Evolutionary conservation across 2,329 filamentous ascomycete species (phyloP), one percentile per base, ranked within the genome.

Genomic region (Aspergillus ustus): DNA sequence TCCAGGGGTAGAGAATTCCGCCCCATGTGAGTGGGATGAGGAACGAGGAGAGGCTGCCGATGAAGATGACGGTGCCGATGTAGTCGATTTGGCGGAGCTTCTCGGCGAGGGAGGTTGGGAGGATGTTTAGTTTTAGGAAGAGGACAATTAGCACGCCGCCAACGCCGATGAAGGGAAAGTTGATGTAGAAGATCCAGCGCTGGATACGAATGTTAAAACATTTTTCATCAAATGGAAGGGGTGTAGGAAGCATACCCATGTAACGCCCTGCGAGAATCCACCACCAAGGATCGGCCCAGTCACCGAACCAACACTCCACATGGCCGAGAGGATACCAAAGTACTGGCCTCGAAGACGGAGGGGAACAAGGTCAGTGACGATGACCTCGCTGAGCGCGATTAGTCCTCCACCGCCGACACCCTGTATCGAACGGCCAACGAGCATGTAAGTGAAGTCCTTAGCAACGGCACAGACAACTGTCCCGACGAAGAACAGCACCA

Each of bases 391-490:
- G 52, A 82, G 66, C 17, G 76, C 72, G n/a, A 80, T 77, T 44
- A 82, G 67, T 1, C 79, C 80, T 44, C 80, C 80, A 11, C 79
- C 80, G 2, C 80, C 80, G 29, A 82, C 71, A 20, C 80, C 80
- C 60, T 82, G 79, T 3, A 82, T 72, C 1, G 77, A 73, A 4
- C 80, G 74, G 0, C 80, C 80, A n/a, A 77, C 69, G 7, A 86
- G 75, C 69, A 87, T 70, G 44, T 78, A 69, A 0, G 75, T 76
- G 56, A 83, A 81, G 64, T 78, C 69, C 2, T 80, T 69, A 0
- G 81, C 72, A 0, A 81, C 64, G 3, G 73, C 76, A 7, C 74
- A 73, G n/a, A 83, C 64, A n/a, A 81, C 70, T 1, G 80, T 74
- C 0, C 81, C 81, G 7, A 78, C 70, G 3, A 78, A 73, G 70